Percentiles rank a stretch among this genome's conserved stretches.
Evolutionary conservation across 306 rosid genomes (phyloP).

Genomic region (Mimosa pudica): DNA sequence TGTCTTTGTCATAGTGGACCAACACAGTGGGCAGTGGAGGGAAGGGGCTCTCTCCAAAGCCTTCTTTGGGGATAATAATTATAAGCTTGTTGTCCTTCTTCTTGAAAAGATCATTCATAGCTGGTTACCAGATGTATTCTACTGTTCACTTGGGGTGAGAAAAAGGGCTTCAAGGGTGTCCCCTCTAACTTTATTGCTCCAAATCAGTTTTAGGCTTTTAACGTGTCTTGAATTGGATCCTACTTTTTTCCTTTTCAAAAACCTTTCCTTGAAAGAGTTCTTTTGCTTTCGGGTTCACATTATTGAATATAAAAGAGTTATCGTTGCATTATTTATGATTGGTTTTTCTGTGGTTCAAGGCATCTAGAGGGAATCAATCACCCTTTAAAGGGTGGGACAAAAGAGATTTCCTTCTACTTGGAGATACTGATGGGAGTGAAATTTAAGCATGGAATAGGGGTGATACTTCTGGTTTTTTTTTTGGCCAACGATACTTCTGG

Average conservation of each 20-base stretch:
- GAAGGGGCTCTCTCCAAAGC: slow-evolving; percentile 13
- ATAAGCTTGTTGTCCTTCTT: not conserved
- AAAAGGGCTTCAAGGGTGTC: not conserved
- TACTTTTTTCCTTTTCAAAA: not conserved
- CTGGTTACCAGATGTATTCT: slow-evolving; percentile 26
- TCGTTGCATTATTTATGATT: not conserved
- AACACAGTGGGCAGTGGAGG: slow-evolving; percentile 25
- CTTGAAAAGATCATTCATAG: not conserved
- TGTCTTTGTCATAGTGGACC: slow-evolving; percentile 52
- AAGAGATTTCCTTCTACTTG: not conserved
- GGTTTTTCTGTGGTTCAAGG: not conserved
- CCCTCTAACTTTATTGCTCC: slow-evolving; percentile 12
- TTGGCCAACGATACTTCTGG: not conserved
- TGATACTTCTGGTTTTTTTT: not conserved
- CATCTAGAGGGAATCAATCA: not conserved
- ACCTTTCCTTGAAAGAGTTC: not conserved
- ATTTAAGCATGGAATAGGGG: not conserved
- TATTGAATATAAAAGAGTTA: not conserved
- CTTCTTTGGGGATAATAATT: slow-evolving; percentile 18
- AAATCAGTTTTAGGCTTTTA: slow-evolving; percentile 1
- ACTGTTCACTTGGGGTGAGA: slow-evolving; percentile 27
- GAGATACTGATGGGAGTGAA: too few relatives aligned
- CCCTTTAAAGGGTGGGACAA: not conserved
- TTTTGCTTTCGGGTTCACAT: not conserved
- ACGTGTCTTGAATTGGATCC: not conserved